phyloP scores from a whole-genome alignment of 2,329 filamentous ascomycete genomes.

The Fusarium staphyleae region DNA sequence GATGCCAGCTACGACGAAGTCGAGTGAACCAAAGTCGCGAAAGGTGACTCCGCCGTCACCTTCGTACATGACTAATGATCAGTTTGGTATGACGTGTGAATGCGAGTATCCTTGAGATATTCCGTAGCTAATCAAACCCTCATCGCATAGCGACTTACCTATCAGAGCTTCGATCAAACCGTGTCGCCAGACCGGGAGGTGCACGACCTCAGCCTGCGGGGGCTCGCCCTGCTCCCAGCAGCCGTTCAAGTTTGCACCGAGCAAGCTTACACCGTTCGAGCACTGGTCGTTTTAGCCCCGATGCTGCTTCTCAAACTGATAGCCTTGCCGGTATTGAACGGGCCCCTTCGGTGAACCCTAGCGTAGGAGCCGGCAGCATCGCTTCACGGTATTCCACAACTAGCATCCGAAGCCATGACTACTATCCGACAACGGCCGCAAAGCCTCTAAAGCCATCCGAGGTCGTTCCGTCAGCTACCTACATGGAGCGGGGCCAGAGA shows the following conservation, averaged over 20 bases:
- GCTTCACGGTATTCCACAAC: slow-evolving; percentile 59
- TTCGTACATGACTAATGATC: slow-evolving; percentile 70
- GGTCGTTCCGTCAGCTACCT: slow-evolving; percentile 70
- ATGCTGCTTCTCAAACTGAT: slow-evolving; percentile 41
- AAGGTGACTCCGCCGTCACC: slow-evolving; percentile 68
- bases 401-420: slow-evolving; percentile 57
- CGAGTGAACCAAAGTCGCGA: slow-evolving; percentile 50
- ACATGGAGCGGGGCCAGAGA: slow-evolving; percentile 75
- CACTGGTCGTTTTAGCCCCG: slow-evolving; percentile 45
- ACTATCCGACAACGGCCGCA: slow-evolving; percentile 55
- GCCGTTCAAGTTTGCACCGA: slow-evolving; percentile 27
- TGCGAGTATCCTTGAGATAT: slow-evolving; percentile 6
- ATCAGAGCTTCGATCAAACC: slow-evolving; percentile 72
- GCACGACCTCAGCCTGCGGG: slow-evolving; percentile 67
- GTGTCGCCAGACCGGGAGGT: slow-evolving; percentile 72
- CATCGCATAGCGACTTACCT: slow-evolving; percentile 69
- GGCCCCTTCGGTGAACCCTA: slow-evolving; percentile 47
- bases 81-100: slow-evolving; percentile 61
- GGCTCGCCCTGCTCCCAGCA: slow-evolving; percentile 44
- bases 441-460: slow-evolving; percentile 63
- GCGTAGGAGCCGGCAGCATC: slow-evolving; percentile 54
- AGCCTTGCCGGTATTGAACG: slow-evolving; percentile 38
- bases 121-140: slow-evolving; percentile 31
- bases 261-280: slow-evolving; percentile 39
- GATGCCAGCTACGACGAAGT: slow-evolving; percentile 45